These are phyloP conservation scores for Phytopythium vexans DNA, from an alignment of 352 stramenopile species.

Conservation along the genomic window DNA sequence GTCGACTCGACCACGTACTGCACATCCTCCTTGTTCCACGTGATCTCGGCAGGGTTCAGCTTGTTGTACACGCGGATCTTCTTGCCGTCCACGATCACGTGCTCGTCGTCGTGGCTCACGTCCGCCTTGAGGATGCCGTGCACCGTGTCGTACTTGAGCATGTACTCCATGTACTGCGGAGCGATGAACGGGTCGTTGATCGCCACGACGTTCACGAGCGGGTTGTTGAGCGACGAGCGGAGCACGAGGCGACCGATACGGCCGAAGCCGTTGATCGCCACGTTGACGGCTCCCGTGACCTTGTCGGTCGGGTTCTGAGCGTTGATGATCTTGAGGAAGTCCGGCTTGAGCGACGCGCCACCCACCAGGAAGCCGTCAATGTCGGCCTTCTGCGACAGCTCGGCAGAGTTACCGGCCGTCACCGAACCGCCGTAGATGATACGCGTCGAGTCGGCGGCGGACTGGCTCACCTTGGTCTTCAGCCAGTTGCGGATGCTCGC, in stretches of 20 bases:
- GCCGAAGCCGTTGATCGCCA: conserved; percentile 99
- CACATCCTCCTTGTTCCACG: conserved; percentile 87
- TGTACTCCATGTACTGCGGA: conserved; percentile 97
- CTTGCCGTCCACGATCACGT: conserved; percentile 93
- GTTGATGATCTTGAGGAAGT: conserved; percentile 98
- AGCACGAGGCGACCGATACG: conserved; percentile 98
- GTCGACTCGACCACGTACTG: conserved; percentile 95
- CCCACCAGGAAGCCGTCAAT: conserved; percentile 99
- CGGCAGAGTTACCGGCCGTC: conserved; percentile 89
- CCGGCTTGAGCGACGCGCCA: conserved; percentile 95
- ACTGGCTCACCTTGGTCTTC: conserved; percentile 85
- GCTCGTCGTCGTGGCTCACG: conserved; percentile 82
- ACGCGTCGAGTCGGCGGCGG: conserved; percentile 90
- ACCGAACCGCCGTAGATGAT: conserved; percentile 98
- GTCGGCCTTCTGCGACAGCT: conserved; percentile 93
- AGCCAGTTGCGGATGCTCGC: conserved; percentile 94
- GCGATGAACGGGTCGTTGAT: conserved; percentile 96
- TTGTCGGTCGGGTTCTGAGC: conserved; percentile 48
- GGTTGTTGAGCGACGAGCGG: conserved; percentile 87
- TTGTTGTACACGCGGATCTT: conserved; percentile 93
- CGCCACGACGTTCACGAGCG: conserved; percentile 88
- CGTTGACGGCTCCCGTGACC: conserved; percentile 70
- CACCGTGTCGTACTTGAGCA: conserved; percentile 92
- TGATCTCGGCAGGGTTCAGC: conserved; percentile 93
- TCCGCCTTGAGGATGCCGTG: conserved; percentile 88